Conservation (phyloP, 768 basidiomycete genomes). For the Tulasnella sp. region DNA sequence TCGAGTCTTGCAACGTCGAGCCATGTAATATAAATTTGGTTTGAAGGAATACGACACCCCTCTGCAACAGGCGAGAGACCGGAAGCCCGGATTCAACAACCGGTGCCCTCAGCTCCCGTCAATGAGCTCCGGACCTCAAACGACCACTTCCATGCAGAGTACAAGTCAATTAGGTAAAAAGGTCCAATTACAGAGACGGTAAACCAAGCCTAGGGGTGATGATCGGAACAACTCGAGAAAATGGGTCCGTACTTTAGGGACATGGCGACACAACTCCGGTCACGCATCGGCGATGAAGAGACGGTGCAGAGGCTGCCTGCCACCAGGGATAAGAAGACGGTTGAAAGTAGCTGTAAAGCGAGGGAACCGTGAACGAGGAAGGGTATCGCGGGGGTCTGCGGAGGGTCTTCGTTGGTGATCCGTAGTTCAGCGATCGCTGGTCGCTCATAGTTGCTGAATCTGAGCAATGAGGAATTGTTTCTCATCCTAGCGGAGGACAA, state of each 20-base stretch:
- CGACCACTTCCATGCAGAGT: neutral
- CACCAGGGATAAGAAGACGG: too few relatives aligned
- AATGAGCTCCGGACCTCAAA: neutral
- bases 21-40: too few relatives aligned
- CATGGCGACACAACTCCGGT: neutral
- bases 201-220: neutral
- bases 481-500: constrained; percentile 62
- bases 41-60: too few relatives aligned
- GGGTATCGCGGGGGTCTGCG: neutral
- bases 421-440: neutral
- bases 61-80: too few relatives aligned
- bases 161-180: constrained; percentile 3
- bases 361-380: neutral
- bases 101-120: too few relatives aligned
- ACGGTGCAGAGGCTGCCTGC: too few relatives aligned
- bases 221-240: neutral
- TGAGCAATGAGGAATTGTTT: constrained; percentile 95
- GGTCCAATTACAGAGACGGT: constrained; percentile 4
- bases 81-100: neutral
- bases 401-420: neutral
- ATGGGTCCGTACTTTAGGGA: neutral
- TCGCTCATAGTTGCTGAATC: constrained; percentile 69
- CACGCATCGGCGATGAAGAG: neutral
- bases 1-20: too few relatives aligned
- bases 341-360: neutral